Evolutionary conservation across 768 basidiomycete genomes (phyloP), one percentile per base, ranked within the genome.

Genomic region (Agaricus subrufescens): DNA sequence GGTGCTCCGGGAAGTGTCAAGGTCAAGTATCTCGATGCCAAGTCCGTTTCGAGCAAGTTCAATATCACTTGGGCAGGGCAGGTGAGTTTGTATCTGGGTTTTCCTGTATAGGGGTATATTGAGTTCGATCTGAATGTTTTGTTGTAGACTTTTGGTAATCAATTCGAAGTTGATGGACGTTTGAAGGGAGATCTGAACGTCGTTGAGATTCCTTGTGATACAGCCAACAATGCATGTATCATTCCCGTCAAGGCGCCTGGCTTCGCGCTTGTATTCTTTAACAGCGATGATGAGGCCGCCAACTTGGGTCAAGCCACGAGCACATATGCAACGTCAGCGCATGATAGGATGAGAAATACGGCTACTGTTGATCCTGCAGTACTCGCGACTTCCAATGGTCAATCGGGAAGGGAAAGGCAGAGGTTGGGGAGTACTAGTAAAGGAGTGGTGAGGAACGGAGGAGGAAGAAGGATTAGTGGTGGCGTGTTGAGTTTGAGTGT

Each of bases 51-150:
- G 1, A 78, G 82, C 56, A 85, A 81, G 63, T 75, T 71, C 51
- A 84, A 88, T 63, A 82, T 91, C 56, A 85, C 82, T 0, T 92
- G 90, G 89, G 90, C 86, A 3, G 83, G 83, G 4, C 91, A 89
- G 72, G 86, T 86, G 46, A 37, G 75, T 59, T 19, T 19, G 19
- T 19, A 19, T 19, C 19, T 8, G 10, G 43, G 25, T 40, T 19
- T 19, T 7, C 23, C 10, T 30, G 37, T 26, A n/a, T 19, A 25
- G 19, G 19, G 19, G 3, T 45, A 29, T 10, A 11, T 27, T 25
- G 25, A 9, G 4, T 9, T 44, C 43, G n/a, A 3, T 50, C 34
- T 27, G 34, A n/a, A 15, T 58, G 50, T 37, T 23, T 29, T 27
- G 14, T 49, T 0, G 12, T 61, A 86, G 80, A 88, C 86, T 0